Evolutionary conservation across 352 stramenopile species (phyloP), one percentile per base, ranked within the genome.

Genomic region (Peronospora destructor): DNA sequence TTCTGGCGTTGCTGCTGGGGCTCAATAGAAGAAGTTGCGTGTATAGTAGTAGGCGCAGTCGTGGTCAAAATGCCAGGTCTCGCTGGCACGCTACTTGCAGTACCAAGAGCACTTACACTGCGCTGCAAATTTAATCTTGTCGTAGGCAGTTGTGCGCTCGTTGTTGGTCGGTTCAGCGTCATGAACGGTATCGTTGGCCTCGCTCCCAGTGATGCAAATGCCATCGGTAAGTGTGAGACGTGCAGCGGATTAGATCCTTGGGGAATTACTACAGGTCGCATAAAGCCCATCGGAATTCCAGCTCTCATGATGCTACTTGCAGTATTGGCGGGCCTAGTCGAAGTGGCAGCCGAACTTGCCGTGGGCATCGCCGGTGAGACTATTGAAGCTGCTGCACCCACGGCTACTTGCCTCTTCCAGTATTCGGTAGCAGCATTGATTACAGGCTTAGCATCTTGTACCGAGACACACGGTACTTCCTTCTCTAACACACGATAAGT

Each of bases 401-500:
- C 32, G 19, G 37, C 37, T 6, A 53, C 19, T 36, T 60, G 46
- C 8, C 40, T 46, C 49, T 54, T 66, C 50, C 45, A 63, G 32
- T 64, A 67, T 13, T 56, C 54, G 34, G 39, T 53, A 7, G 45
- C 32, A 21, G 45, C 39, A 36, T 6, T 50, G 30, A 21, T 38
- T 8, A 16, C 21, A 12, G 52, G 21, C 13, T 35, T 52, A 16
- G 26, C 7, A 46, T 21, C 16, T 13, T 16, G 53, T 1, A 45
- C 30, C 7, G 35, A 13, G 0, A 32, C 6, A 28, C 37, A 42
- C 13, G 53, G 45, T 7, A 64, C 37, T 47, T 67, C 59, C 13
- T 64, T 68, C 16, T 68, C 54, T 33, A 68, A 13, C 3, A 66
- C 49, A 19, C 48, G 48, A 48, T 62, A 78, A 6, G 76, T 84